These are phyloP conservation scores for Dryas alaskensis DNA, from an alignment of 306 rosid genomes.

Conservation along the genomic window DNA sequence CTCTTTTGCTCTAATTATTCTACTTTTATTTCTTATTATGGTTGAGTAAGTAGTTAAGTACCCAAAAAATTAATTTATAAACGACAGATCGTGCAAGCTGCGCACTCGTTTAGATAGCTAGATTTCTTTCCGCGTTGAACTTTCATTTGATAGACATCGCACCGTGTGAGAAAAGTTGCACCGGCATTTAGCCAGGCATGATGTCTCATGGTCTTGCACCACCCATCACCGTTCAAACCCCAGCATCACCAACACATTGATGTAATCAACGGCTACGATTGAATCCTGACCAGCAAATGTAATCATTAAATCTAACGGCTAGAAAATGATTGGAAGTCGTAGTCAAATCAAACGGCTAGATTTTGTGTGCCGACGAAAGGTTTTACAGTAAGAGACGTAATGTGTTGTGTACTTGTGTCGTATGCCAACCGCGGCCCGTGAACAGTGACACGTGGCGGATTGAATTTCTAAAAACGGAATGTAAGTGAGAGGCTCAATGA, in stretches of 20 bases:
- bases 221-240: not conserved
- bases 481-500: slow-evolving; percentile 7
- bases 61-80: not conserved
- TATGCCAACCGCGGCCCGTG: not conserved
- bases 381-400: not conserved
- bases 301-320: slow-evolving; percentile 7
- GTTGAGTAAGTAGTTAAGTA: no score
- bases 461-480: not conserved
- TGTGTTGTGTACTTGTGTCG: not conserved
- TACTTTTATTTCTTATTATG: not conserved
- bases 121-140: slow-evolving; percentile 8
- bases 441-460: slow-evolving; percentile 15
- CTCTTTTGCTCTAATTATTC: not conserved
- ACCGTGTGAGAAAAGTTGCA: not conserved
- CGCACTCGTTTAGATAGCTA: not conserved
- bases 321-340: not conserved
- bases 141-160: not conserved
- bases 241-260: not conserved
- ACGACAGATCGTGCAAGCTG: slow-evolving; percentile 26
- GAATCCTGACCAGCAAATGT: not conserved
- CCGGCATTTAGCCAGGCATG: not conserved
- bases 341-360: slow-evolving; percentile 4
- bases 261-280: not conserved
- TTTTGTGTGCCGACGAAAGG: not conserved
- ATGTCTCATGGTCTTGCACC: not conserved